Evolutionary conservation across 306 rosid genomes (phyloP).

Genomic region (Sophora flavescens): DNA sequence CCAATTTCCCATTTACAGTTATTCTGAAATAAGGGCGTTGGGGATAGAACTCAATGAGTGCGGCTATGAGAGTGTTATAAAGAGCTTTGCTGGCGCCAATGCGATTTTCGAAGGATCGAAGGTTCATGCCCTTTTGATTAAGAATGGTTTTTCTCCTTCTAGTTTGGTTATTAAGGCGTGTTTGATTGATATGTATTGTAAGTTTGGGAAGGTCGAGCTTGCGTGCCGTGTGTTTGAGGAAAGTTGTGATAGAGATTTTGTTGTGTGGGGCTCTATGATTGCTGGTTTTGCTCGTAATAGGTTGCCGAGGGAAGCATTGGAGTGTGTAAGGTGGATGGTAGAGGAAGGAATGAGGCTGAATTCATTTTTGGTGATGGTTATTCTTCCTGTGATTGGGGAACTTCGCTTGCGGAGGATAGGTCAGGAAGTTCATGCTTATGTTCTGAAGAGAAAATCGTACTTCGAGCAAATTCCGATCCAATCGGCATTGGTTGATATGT

Average conservation of each 20-base stretch:
- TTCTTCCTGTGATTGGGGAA: conserved; percentile 72
- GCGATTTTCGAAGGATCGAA: conserved; percentile 65
- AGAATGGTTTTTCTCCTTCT: conserved; percentile 59
- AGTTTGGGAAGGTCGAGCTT: conserved; percentile 62
- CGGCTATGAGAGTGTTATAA: background rate
- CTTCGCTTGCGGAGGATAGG: conserved; percentile 53
- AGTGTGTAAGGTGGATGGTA: conserved; percentile 62
- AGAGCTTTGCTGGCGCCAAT: conserved; percentile 52
- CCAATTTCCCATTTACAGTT: too few species aligned
- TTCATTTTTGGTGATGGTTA: conserved; percentile 55
- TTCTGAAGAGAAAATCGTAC: conserved; percentile 60
- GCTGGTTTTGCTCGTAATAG: conserved; percentile 64
- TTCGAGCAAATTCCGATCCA: conserved; percentile 58
- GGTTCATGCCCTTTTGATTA: conserved; percentile 66
- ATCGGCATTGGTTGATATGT: conserved; percentile 79
- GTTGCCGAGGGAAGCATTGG: conserved; percentile 62
- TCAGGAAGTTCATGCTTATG: conserved; percentile 72
- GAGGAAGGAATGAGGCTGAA: conserved; percentile 60
- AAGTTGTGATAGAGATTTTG: conserved; percentile 58
- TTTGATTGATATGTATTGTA: conserved; percentile 56
- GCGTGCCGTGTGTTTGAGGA: conserved; percentile 65
- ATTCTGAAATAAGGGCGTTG: too few species aligned
- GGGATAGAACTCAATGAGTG: too few species aligned
- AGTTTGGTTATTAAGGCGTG: conserved; percentile 54
- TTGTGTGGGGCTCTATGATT: conserved; percentile 68